Percentiles rank a stretch among this genome's conserved stretches.
phyloP scores from a whole-genome alignment of 2,329 filamentous ascomycete species.

The Ophiostoma novo-ulmi region DNA sequence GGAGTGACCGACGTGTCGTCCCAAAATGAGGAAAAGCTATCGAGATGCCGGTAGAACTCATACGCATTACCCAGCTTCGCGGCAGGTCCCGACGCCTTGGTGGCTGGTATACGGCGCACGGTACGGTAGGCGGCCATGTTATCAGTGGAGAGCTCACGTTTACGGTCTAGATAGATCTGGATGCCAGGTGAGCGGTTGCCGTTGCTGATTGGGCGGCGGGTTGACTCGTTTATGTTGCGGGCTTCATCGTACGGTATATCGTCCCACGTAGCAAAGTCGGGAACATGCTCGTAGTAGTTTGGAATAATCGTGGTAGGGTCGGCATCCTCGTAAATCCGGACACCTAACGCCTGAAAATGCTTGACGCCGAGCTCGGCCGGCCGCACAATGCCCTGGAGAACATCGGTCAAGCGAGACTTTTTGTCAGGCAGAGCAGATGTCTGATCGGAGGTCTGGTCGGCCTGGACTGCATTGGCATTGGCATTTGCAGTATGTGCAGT shows the following conservation, averaged over 20 bases:
- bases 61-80: conserved; percentile 58
- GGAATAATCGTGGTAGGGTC: conserved; percentile 49
- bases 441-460: background rate
- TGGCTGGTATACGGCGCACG: conserved; percentile 51
- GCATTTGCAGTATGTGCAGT: conserved; percentile 22
- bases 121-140: conserved; percentile 59
- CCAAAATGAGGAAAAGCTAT: conserved; percentile 56
- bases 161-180: conserved; percentile 54
- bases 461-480: background rate
- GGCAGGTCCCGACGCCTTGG: conserved; percentile 44
- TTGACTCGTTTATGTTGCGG: conserved; percentile 44
- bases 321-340: conserved; percentile 50
- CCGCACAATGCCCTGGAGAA: conserved; percentile 52
- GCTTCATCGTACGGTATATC: conserved; percentile 46
- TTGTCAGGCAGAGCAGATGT: conserved; percentile 15
- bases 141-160: conserved; percentile 49
- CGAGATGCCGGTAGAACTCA: conserved; percentile 61
- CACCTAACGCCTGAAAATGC: conserved; percentile 54
- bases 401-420: conserved; percentile 40
- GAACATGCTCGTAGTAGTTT: conserved; percentile 45
- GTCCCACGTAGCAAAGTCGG: conserved; percentile 51
- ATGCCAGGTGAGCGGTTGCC: conserved; percentile 53
- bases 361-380: conserved; percentile 45
- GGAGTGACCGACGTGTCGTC: conserved; percentile 48
- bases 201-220: conserved; percentile 47